Evolutionary conservation across 208 protist species (phyloP), one percentile per base, ranked within the genome.

Genomic region (Crithidia sp.): DNA sequence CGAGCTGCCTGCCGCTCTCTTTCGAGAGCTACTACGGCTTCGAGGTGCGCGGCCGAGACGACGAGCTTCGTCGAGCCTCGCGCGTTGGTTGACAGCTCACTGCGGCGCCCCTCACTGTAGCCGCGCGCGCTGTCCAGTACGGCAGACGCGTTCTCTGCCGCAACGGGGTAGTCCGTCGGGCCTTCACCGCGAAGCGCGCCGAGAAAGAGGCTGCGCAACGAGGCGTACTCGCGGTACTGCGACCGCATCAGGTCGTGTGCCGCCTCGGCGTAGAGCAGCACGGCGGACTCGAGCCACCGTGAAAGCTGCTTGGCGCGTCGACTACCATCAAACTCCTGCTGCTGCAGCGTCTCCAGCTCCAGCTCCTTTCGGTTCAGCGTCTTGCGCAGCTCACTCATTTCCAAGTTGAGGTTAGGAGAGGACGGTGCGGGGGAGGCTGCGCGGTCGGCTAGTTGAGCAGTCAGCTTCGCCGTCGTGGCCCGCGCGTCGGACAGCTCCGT

Each of bases 221-320:
- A 80, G 12, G 68, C 70, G 63, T 86, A 91, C 62, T 94, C 84
- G 19, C 74, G 73, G 58, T 91, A 91, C 37, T 82, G 80, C 7
- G 70, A 66, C 12, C 79, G 79, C 17, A 84, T 14, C n/a, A 84
- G 57, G 36, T 76, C 74, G 3, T 77, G 58, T 40, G 63, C 71
- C 10, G 44, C 76, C 2, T 90, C 78, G 7, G 74, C 61, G 71
- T 78, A 94, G 6, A 61, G 52, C 60, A 83, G 39, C 10, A 82
- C 17, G 8, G 71, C 58, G 37, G 84, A 68, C 17, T 78, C 74
- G 13, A 81, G 54, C 14, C 76, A 45, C 8, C 84, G 84, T 41
- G 84, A 80, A 28, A 88, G 71, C n/a, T 77, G 68, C 63, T 86
- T 85, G 10, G 40, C 50, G 10, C 80, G 60, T 9, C 82, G 79